Evolutionary conservation across 208 protist species (phyloP), one percentile per base, ranked within the genome.

Genomic region (Porcisia deanei): DNA sequence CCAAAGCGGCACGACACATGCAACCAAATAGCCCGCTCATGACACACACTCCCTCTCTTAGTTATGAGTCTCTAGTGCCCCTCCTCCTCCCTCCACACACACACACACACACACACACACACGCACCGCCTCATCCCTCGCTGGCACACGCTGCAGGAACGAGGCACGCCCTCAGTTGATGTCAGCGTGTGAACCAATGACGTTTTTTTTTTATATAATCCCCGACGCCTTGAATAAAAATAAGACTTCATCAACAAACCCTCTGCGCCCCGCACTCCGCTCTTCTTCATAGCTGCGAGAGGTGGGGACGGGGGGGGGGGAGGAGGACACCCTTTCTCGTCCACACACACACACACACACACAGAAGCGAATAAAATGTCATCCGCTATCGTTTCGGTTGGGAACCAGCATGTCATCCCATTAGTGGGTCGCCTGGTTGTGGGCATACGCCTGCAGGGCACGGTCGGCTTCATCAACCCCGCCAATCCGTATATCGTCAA

Each of bases 381-480:
- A 22, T 83, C 82, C 10, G 81, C 85, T 1, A 79, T 88, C 43
- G 71, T 67, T 1, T 49, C 74, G 12, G 63, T 90, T 0, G 83
- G 83, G 39, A 75, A 77, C 34, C 78, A 72, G 54, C 82, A 91
- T 43, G 78, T 88, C 37, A 80, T 91, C 14, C 67, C 55, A 10
- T 76, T 88, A 14, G 73, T 65, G 10, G 72, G 81, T 20, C 88
- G 76, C 9, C 87, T 96, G 53, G 73, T 93, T 57, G 73, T 94
- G 9, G 89, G 88, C 34, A 89, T 96, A 57, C 82, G 85, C 6
- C 65, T 94, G 25, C 85, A 93, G 54, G 90, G 90, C 70, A 93
- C 90, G 54, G 82, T 96, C 65, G 89, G 80, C 54, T 83, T 87
- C 53, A 45, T 89, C 12, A 61, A 87, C 54, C 85, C 85, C 25